Evolutionary conservation across 805 yeast genomes (phyloP).

Genomic region (Starmerella floricola): DNA sequence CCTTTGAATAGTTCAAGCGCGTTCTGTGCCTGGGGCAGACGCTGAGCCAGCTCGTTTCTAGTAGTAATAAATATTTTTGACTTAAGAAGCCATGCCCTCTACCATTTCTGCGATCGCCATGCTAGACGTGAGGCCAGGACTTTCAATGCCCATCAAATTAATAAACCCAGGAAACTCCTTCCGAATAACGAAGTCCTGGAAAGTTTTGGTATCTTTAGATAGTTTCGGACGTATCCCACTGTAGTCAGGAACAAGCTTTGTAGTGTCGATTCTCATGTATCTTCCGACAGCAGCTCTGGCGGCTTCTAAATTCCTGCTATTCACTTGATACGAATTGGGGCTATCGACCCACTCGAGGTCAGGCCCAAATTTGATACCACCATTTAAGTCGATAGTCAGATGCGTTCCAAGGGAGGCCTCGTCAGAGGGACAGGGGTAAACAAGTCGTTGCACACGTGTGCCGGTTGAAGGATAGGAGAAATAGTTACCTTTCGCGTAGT

Average conservation of each 20-base stretch:
- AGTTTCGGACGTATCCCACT: slow-evolving; percentile 80
- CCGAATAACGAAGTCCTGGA: slow-evolving; percentile 62
- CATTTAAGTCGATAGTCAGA: slow-evolving; percentile 70
- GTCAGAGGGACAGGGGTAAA: slow-evolving; percentile 74
- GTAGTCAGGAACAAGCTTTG: slow-evolving; percentile 52
- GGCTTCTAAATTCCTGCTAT: slow-evolving; percentile 34
- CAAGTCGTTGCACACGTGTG: slow-evolving; percentile 42
- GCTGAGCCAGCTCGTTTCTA: too few relatives aligned
- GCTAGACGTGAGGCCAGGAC: slow-evolving; percentile 78
- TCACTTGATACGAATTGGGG: slow-evolving; percentile 26
- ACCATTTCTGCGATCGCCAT: slow-evolving; percentile 77
- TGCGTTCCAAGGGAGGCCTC: slow-evolving; percentile 76
- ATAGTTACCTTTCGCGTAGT: slow-evolving; percentile 78
- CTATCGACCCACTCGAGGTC: slow-evolving; percentile 66
- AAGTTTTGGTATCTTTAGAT: slow-evolving; percentile 34
- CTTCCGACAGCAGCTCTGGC: slow-evolving; percentile 49
- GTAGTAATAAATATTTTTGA: not conserved
- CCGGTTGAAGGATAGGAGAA: slow-evolving; percentile 42
- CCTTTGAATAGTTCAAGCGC: not conserved
- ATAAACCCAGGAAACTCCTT: slow-evolving; percentile 71
- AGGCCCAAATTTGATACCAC: slow-evolving; percentile 74
- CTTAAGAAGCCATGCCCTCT: slow-evolving; percentile 22
- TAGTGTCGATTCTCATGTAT: slow-evolving; percentile 45
- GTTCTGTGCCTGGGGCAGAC: not conserved
- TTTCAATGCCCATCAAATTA: slow-evolving; percentile 71